Percentiles rank a stretch among this genome's conserved stretches.
Evolutionary conservation across 2,329 filamentous ascomycete genomes (phyloP).

Genomic region (Aspergillaceae sp.): DNA sequence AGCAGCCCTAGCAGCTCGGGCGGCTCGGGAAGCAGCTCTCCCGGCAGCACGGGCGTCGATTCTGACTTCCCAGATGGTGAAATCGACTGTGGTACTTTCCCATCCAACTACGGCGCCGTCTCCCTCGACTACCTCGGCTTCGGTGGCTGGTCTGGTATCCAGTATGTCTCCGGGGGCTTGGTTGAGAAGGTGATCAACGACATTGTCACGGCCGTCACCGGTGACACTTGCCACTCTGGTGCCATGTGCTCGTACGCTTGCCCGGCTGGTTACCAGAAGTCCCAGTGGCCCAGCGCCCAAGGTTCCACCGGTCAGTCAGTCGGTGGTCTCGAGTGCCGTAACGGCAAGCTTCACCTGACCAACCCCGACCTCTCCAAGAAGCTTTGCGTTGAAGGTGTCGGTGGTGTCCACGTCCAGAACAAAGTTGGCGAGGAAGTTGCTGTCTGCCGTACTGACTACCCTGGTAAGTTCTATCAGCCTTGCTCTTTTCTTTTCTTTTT

Average conservation of each 20-base stretch:
- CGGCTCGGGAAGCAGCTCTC: constrained; percentile 8
- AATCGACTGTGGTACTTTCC: constrained; percentile 64
- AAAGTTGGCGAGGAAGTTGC: constrained; percentile 57
- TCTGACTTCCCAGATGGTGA: constrained; percentile 66
- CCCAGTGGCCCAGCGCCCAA: constrained; percentile 76
- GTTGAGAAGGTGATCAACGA: constrained; percentile 50
- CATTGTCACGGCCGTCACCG: constrained; percentile 56
- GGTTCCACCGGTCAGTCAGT: constrained; percentile 74
- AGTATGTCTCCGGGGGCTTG: constrained; percentile 46
- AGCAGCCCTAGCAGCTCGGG: constrained; percentile 16
- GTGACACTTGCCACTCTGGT: constrained; percentile 52
- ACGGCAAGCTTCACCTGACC: constrained; percentile 69
- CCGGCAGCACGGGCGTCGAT: constrained; percentile 48
- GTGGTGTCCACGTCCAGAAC: constrained; percentile 67
- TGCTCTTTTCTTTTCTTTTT: neutral
- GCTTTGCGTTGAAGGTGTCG: constrained; percentile 66
- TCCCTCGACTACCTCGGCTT: constrained; percentile 59
- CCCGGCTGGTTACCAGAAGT: constrained; percentile 83
- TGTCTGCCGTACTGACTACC: constrained; percentile 94
- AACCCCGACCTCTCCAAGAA: constrained; percentile 54
- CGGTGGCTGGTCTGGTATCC: constrained; percentile 72
- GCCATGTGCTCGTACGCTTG: constrained; percentile 89
- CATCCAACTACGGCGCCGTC: constrained; percentile 71
- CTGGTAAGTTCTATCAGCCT: constrained; percentile 48
- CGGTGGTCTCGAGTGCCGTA: constrained; percentile 70